These are phyloP conservation scores for Penicillium salamii DNA, from an alignment of 495 filamentous ascomycete species.

Conservation along the genomic window DNA sequence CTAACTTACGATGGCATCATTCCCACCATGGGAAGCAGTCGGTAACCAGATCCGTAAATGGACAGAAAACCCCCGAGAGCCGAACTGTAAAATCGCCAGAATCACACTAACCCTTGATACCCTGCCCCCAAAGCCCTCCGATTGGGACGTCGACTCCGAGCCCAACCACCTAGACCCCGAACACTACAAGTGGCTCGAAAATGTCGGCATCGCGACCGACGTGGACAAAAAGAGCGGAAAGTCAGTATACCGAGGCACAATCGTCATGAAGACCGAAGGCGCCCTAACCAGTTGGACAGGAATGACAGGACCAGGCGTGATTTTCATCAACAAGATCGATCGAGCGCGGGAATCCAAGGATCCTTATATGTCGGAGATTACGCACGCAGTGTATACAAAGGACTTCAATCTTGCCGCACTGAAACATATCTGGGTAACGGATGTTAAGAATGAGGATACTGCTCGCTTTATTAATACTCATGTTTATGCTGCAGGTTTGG, in stretches of 20 bases:
- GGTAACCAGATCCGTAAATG: not conserved
- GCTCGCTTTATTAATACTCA: not conserved
- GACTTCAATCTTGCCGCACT: not conserved
- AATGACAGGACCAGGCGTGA: not conserved
- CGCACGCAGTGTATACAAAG: not conserved
- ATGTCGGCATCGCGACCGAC: not conserved
- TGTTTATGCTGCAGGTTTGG: not conserved
- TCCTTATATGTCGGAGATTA: not conserved
- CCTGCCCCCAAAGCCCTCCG: not conserved
- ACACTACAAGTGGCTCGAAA: not conserved
- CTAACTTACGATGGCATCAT: not conserved
- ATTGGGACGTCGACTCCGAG: not conserved
- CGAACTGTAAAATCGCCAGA: not conserved
- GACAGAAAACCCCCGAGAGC: not conserved
- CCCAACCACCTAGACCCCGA: not conserved
- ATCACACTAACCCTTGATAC: not conserved
- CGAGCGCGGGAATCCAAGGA: too few species aligned
- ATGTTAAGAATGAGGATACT: not conserved
- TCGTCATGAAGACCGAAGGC: not conserved
- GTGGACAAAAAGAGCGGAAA: not conserved
- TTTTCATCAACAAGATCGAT: not conserved
- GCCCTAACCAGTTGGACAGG: not conserved
- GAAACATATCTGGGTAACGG: not conserved
- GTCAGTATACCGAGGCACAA: not conserved
- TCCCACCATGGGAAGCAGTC: not conserved